phyloP scores from a whole-genome alignment of 2,329 filamentous ascomycete species.

The Alternaria consortialis region DNA sequence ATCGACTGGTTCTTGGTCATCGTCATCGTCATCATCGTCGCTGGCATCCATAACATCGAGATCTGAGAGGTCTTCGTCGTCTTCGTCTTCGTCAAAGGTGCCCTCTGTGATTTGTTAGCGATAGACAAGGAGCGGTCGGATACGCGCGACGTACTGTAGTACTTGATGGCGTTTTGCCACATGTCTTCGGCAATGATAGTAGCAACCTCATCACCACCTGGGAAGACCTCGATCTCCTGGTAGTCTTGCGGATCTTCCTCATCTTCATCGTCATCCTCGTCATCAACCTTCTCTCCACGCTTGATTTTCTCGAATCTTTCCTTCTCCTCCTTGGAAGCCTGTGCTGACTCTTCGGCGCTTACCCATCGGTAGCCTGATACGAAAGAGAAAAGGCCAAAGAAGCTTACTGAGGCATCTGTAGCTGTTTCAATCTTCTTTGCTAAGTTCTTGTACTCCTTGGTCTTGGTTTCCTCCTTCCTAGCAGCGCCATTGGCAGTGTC shows the following conservation, averaged over 20 bases:
- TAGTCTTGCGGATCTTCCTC: constrained; percentile 72
- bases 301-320: constrained; percentile 63
- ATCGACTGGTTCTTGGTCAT: constrained; percentile 62
- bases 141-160: constrained; percentile 76
- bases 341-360: constrained; percentile 74
- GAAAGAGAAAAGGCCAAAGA: constrained; percentile 92
- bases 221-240: constrained; percentile 82
- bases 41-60: constrained; percentile 65
- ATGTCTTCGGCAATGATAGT: constrained; percentile 84
- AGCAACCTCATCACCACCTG: constrained; percentile 84
- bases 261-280: constrained; percentile 50
- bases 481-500: constrained; percentile 45
- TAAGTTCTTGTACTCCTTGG: constrained; percentile 65
- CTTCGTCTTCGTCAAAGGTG: constrained; percentile 66
- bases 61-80: constrained; percentile 68
- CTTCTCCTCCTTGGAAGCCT: constrained; percentile 68
- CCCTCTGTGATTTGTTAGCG: constrained; percentile 52
- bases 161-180: constrained; percentile 87
- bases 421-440: constrained; percentile 64
- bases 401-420: constrained; percentile 73
- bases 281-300: constrained; percentile 50
- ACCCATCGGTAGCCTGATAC: constrained; percentile 69
- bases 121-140: background rate
- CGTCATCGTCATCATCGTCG: constrained; percentile 62
- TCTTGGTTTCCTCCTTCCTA: constrained; percentile 63